Evolutionary conservation across 2,329 filamentous ascomycete genomes (phyloP).

Genomic region (Fusarium palustre): DNA sequence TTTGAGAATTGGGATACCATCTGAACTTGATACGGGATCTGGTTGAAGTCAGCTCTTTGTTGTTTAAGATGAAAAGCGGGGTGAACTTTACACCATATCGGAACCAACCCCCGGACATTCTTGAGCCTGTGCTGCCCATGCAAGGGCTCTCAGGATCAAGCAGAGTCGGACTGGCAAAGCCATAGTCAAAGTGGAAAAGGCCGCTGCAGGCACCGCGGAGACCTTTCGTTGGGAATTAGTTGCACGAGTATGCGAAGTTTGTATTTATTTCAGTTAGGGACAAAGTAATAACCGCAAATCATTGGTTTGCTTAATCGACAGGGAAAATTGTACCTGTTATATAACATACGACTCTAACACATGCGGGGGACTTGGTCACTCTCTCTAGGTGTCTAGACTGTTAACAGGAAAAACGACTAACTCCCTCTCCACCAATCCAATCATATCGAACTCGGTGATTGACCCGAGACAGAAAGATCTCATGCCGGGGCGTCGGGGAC

Average conservation of each 20-base stretch:
- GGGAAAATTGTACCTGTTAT: neutral
- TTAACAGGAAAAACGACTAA: neutral
- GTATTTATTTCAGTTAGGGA: neutral
- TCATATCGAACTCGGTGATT: neutral
- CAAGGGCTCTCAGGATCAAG: neutral
- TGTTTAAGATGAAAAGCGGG: neutral
- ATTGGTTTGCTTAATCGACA: neutral
- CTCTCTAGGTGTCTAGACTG: neutral
- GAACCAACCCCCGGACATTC: neutral
- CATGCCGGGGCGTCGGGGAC: neutral
- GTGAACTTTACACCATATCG: neutral
- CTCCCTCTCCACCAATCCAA: neutral
- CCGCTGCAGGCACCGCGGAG: neutral
- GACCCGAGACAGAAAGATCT: neutral
- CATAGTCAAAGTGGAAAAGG: neutral
- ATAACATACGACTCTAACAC: neutral
- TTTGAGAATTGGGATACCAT: neutral
- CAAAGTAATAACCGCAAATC: neutral
- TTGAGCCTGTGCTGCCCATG: neutral
- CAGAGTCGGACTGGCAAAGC: neutral
- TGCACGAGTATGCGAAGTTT: neutral
- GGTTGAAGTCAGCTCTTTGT: neutral
- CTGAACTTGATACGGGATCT: constrained; percentile 3
- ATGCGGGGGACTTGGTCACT: neutral
- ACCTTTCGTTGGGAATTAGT: neutral